Conservation (phyloP, 257 asterid genomes). For the Penstemon newberryi region DNA sequence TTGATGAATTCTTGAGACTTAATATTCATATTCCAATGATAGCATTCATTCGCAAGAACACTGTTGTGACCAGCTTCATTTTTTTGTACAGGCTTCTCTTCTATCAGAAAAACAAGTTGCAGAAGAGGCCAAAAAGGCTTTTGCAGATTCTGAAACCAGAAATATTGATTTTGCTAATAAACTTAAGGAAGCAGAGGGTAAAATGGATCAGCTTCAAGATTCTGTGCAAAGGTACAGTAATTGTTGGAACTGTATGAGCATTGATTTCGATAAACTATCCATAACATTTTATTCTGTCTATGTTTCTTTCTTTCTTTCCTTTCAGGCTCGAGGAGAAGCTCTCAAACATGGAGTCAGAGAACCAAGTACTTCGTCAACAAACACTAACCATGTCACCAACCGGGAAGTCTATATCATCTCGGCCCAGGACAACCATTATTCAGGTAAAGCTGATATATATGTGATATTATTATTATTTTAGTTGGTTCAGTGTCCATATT, state of each 20-base stretch:
- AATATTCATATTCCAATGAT: not conserved
- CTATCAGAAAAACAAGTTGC: constrained; percentile 67
- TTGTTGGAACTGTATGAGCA: constrained; percentile 10
- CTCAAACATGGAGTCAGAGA: constrained; percentile 88
- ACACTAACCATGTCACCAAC: constrained; percentile 98
- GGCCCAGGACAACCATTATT: constrained; percentile 71
- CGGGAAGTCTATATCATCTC: constrained; percentile 70
- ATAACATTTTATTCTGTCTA: not conserved
- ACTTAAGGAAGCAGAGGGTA: constrained; percentile 70
- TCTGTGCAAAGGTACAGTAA: constrained; percentile 70
- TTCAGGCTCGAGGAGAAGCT: constrained; percentile 95
- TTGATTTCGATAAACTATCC: constrained; percentile 5
- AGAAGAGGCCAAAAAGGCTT: constrained; percentile 65
- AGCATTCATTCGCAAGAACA: not conserved
- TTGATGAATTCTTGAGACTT: not conserved
- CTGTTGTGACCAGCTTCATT: constrained; percentile 21
- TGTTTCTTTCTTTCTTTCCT: constrained; percentile 21
- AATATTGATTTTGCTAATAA: constrained; percentile 59
- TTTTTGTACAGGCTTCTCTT: constrained; percentile 60
- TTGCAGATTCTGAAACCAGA: constrained; percentile 60
- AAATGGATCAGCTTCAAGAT: constrained; percentile 80
- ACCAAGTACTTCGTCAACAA: constrained; percentile 97
- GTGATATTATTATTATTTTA: constrained; percentile 24
- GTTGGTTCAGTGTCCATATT: constrained; percentile 24
- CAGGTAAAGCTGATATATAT: constrained; percentile 49